Evolutionary conservation across 805 yeast species (phyloP), one percentile per base, ranked within the genome.

Genomic region (Ogataea zsoltii): DNA sequence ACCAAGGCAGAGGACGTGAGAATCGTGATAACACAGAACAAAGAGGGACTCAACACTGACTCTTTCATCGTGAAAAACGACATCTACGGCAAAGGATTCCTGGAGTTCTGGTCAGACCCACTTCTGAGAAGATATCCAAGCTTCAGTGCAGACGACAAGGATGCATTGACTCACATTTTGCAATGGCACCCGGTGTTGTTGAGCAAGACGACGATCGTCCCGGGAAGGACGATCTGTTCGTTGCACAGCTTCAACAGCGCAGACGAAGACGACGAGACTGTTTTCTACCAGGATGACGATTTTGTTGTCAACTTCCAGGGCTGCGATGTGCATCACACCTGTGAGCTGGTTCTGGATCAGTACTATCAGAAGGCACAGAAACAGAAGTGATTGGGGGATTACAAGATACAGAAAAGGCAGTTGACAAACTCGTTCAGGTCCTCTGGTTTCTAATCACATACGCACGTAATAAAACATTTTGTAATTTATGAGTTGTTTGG

Each of bases 151-250:
- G 76, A 77, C 43, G 85, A 82, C 4, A 80, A 79, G 47, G 74
- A 77, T n/a, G 91, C 94, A 0, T 61, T 92, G 34, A 77, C 88
- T n/a, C 98, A 94, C 62, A 72, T 90, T 36, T 71, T 90, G 55
- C 97, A 89, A 66, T 94, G 98, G 99, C 99, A 92, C 62, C 96
- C 97, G 11, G 80, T 77, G 23, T 68, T 86, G 21, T 72, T 94
- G 54, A 76, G 85, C 44, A 85, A 81, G 58, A 74, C 94, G 3
- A 85, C 89, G 0, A 64, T 92, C 13, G 78, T 94, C 1, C 87
- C 89, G 11, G 74, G 82, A 35, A 76, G 81, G 57, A 66, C 77
- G 9, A 74, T 85, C 33, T 78, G 79, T 12, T 66, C 80, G 28
- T 51, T 69, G 14, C 77, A 75, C 50, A 51, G 54, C 41, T 44